Evolutionary conservation across 345 rosid species (phyloP).

Genomic region (Excoecaria cochinchinensis): DNA sequence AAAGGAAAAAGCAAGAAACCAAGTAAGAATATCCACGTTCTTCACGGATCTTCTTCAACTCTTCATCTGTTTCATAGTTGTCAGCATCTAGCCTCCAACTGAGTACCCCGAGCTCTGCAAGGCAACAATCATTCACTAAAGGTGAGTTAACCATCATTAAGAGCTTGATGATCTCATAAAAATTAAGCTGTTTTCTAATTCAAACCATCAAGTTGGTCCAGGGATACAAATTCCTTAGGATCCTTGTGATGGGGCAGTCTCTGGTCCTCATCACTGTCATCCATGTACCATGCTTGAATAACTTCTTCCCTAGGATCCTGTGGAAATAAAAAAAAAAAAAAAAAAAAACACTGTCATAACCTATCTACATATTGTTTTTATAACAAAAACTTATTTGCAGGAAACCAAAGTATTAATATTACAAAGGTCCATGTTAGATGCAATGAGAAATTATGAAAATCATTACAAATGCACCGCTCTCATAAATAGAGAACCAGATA

Average conservation of each 20-base stretch:
- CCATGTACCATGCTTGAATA: constrained; percentile 93
- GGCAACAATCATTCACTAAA: constrained; percentile 1
- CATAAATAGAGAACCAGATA: not conserved
- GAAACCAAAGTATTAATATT: not conserved
- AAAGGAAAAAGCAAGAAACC: constrained; percentile 42
- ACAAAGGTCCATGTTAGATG: not conserved
- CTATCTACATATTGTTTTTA: not conserved
- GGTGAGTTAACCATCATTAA: not conserved
- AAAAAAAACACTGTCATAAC: not conserved
- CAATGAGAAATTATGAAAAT: not conserved
- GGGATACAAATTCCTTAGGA: constrained; percentile 72
- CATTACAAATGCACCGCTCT: not conserved
- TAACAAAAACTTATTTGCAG: not conserved
- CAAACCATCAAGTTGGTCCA: constrained; percentile 71
- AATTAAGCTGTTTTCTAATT: not conserved
- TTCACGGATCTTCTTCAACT: constrained; percentile 80
- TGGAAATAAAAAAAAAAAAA: not conserved
- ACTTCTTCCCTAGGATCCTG: constrained; percentile 75
- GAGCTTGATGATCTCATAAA: constrained; percentile 1
- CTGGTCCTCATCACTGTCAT: constrained; percentile 79
- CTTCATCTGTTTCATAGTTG: constrained; percentile 80
- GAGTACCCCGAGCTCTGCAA: constrained; percentile 79
- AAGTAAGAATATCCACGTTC: constrained; percentile 84
- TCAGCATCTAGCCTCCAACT: constrained; percentile 95
- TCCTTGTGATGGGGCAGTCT: constrained; percentile 87